Conservation (phyloP, 2,329 filamentous ascomycete genomes). For the Aphanoascus verrucosus region DNA sequence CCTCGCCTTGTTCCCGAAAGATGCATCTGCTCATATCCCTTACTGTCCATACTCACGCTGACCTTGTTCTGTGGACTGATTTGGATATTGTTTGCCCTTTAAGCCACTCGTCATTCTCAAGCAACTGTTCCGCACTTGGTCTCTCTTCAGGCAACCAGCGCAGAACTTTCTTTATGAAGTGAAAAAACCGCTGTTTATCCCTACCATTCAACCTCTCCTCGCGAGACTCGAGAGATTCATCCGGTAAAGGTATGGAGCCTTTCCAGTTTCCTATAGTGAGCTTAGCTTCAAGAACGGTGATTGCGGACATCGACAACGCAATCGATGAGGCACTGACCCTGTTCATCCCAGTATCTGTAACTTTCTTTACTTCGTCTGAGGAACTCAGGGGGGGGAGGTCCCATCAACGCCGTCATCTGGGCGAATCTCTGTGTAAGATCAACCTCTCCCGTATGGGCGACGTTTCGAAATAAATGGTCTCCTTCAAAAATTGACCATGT, state of each 20-base stretch:
- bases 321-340: neutral
- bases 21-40: too few relatives aligned
- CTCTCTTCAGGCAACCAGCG: slow-evolving; percentile 13
- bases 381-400: slow-evolving; percentile 22
- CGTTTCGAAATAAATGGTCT: slow-evolving; percentile 17
- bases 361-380: slow-evolving; percentile 19
- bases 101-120: neutral
- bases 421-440: slow-evolving; percentile 20
- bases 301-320: neutral
- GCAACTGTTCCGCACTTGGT: neutral
- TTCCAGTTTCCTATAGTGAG: slow-evolving; percentile 9
- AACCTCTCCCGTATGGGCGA: slow-evolving; percentile 19
- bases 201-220: slow-evolving; percentile 11
- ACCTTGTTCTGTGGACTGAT: neutral
- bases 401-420: slow-evolving; percentile 21
- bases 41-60: neutral
- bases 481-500: slow-evolving; percentile 21
- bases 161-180: slow-evolving; percentile 18
- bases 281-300: neutral
- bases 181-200: slow-evolving; percentile 16
- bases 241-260: slow-evolving; percentile 3
- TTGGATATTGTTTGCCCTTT: neutral
- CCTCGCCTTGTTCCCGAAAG: too few relatives aligned
- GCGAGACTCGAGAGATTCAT: slow-evolving; percentile 12
- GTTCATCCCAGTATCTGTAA: slow-evolving; percentile 8